Evolutionary conservation across 768 basidiomycete species (phyloP), one percentile per base, ranked within the genome.

Genomic region (Ephemerocybe angulata): DNA sequence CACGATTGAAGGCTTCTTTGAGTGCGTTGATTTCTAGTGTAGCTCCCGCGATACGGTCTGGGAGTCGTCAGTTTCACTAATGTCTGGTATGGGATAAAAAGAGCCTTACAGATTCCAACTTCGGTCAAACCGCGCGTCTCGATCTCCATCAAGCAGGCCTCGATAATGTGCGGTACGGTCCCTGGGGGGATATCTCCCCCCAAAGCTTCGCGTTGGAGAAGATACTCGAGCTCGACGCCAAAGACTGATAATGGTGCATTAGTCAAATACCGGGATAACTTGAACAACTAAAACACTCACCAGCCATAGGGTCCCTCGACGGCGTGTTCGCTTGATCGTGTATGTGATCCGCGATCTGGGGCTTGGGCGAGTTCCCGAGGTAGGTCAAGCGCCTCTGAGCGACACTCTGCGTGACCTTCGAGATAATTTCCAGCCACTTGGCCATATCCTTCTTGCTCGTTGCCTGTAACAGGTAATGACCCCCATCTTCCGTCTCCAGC

Each of bases 41-140:
- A 5, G 90, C 88, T 1, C 91, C 91, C 10, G 90, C 86, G 54
- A 94, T 85, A 49, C 91, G 90, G 71, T 93, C 90, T 92, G 57
- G 35, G 22, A 17, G 17, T 22, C 25, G 33, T 27, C 40, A 54
- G 46, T 19, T 8, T 22, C 46, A 41, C 28, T 31, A 11, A 31
- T 25, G 6, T 44, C 19, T 42, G 27, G 49, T 37, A 15, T 1
- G 12, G 25, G 35, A 24, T 37, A 24, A 15, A 51, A 25, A 51
- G 28, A 40, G 17, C 76, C 87, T 62, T 68, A 90, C 90, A 93
- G 25, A 93, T 89, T 15, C 91, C 91, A 58, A 88, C 83, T 75
- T 93, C 91, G 17, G 73, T 82, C 59, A 93, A 70, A 12, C 91
- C 91, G 52, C 90, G 84, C 6, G 71, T 60, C 67, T 93, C 91